phyloP scores from a whole-genome alignment of 2,329 filamentous ascomycete species.

The Diaporthe citri region DNA sequence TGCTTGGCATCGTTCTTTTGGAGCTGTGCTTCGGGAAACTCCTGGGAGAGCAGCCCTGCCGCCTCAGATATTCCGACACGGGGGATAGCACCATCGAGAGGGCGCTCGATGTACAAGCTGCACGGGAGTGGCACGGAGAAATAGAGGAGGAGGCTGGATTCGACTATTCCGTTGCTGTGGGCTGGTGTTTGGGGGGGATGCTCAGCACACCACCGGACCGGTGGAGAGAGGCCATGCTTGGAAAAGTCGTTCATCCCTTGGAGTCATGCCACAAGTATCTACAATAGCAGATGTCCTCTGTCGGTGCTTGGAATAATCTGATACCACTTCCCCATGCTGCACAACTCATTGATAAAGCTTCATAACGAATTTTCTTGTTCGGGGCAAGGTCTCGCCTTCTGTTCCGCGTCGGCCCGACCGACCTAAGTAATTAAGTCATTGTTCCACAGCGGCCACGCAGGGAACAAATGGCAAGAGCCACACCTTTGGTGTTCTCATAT shows the following conservation, averaged over 20 bases:
- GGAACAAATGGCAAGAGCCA: background rate
- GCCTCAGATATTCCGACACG: background rate
- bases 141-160: conserved; percentile 1
- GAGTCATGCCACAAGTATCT: conserved; percentile 2
- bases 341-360: too few relatives aligned
- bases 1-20: background rate
- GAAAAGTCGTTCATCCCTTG: background rate
- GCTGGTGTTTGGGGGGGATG: conserved; percentile 1
- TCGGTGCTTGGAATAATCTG: background rate
- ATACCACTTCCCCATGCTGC: background rate
- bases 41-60: background rate
- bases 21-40: conserved; percentile 5
- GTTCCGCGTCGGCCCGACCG: too few relatives aligned
- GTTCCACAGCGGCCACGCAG: background rate
- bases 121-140: background rate
- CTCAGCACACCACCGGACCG: background rate
- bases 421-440: too few relatives aligned
- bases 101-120: background rate
- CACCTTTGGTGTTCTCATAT: background rate
- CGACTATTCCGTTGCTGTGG: background rate
- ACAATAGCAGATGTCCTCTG: background rate
- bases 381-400: background rate
- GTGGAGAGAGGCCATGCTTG: conserved; percentile 2
- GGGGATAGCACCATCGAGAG: background rate
- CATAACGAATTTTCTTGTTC: too few relatives aligned